phyloP scores from a whole-genome alignment of 1,284 basidiomycete species.

The Takashimella koratensis region DNA sequence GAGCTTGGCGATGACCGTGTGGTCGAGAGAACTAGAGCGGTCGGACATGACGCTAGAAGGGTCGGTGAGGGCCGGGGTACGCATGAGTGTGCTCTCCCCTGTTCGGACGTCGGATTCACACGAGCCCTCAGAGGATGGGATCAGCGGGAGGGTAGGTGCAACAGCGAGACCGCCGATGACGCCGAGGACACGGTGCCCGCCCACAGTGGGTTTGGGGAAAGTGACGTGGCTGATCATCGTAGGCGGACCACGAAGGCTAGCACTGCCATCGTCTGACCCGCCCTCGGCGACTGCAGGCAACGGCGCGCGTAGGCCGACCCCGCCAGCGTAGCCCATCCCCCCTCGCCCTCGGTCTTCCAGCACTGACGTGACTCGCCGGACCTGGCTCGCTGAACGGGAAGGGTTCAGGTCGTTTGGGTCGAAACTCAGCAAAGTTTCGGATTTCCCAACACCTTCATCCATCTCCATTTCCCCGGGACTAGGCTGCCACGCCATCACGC shows the following conservation, averaged over 20 bases:
- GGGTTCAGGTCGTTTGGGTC: slow-evolving; percentile 46
- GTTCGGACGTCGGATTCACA: slow-evolving; percentile 4
- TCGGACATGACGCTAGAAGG: not conserved
- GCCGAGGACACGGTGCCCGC: slow-evolving; percentile 13
- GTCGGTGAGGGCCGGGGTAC: not conserved
- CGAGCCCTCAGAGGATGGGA: slow-evolving; percentile 1
- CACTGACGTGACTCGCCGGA: slow-evolving; percentile 19
- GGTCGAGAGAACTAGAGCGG: slow-evolving; percentile 10
- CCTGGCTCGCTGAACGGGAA: slow-evolving; percentile 44
- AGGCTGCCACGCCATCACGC: slow-evolving; percentile 38
- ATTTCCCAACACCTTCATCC: slow-evolving; percentile 4
- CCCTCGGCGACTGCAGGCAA: not conserved
- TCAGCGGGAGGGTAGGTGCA: not conserved
- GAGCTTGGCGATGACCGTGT: slow-evolving; percentile 23
- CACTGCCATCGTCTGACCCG: not conserved
- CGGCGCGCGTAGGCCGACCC: not conserved
- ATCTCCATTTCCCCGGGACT: slow-evolving; percentile 11
- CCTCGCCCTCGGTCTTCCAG: slow-evolving; percentile 13
- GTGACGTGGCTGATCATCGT: slow-evolving; percentile 36
- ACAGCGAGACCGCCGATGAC: slow-evolving; percentile 9
- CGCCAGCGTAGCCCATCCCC: not conserved
- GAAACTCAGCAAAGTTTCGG: slow-evolving; percentile 32
- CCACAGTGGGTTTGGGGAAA: slow-evolving; percentile 33
- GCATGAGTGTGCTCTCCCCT: slow-evolving; percentile 4
- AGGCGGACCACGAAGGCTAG: not conserved